phyloP scores from a whole-genome alignment of 2,329 filamentous ascomycete species.

The Gaeumannomyces tritici region DNA sequence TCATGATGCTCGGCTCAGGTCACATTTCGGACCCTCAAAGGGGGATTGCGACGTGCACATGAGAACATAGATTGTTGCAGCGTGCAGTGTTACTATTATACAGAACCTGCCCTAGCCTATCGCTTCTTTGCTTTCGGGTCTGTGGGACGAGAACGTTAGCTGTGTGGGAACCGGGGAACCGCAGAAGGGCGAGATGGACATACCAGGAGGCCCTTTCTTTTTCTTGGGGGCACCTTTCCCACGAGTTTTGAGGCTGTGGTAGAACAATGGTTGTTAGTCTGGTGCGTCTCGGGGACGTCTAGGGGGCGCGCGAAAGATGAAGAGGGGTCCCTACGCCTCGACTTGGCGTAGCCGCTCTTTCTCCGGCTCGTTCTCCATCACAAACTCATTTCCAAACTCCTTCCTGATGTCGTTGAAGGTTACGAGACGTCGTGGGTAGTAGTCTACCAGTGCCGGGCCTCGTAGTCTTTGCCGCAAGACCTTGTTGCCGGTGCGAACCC shows the following conservation, averaged over 20 bases:
- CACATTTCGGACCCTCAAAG: not conserved
- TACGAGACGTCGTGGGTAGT: constrained; percentile 72
- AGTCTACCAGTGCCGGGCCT: constrained; percentile 74
- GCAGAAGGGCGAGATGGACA: constrained; percentile 2
- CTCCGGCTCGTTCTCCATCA: constrained; percentile 66
- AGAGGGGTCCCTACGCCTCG: constrained; percentile 40
- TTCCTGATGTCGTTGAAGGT: constrained; percentile 66
- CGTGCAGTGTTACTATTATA: not conserved
- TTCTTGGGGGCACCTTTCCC: constrained; percentile 87
- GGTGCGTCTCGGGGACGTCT: not conserved
- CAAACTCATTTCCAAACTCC: constrained; percentile 55
- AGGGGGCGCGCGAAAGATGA: not conserved
- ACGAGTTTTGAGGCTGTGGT: constrained; percentile 57
- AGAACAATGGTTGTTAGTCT: constrained; percentile 6
- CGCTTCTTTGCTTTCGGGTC: constrained; percentile 25
- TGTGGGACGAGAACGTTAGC: not conserved
- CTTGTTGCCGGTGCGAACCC: constrained; percentile 79
- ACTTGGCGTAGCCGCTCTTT: constrained; percentile 71
- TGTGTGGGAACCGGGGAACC: not conserved
- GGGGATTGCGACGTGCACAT: not conserved
- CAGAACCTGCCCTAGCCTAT: not conserved
- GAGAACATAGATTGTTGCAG: no score
- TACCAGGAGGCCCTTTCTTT: constrained; percentile 53
- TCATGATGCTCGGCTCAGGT: not conserved
- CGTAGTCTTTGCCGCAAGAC: constrained; percentile 79